Percentiles rank a stretch among this genome's conserved stretches.
Conservation (phyloP, 177 flowering plant species). For the Vitis hybrid region DNA sequence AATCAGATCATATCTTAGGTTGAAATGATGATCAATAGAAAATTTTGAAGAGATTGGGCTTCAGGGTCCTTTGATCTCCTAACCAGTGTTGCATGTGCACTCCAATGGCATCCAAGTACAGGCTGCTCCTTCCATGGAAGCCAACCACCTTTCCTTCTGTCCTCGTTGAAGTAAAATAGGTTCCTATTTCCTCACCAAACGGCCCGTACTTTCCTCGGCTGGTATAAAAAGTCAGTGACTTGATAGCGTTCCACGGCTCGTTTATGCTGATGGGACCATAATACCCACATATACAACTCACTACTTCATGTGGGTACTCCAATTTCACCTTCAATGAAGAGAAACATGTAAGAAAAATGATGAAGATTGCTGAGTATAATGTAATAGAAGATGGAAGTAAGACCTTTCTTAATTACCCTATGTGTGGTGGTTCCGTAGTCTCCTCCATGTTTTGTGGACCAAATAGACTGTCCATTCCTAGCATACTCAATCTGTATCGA, state of each 20-base stretch:
- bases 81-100: constrained; percentile 84
- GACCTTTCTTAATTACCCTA: constrained; percentile 32
- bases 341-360: neutral
- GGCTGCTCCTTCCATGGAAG: constrained; percentile 77
- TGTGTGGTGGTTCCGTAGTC: constrained; percentile 38
- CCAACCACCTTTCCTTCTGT: constrained; percentile 86
- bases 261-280: constrained; percentile 39
- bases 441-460: constrained; percentile 76
- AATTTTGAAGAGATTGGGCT: constrained; percentile 25
- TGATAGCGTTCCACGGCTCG: constrained; percentile 36
- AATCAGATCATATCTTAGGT: too few species aligned
- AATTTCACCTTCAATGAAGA: constrained; percentile 49
- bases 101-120: constrained; percentile 78
- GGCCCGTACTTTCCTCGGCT: constrained; percentile 76
- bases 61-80: constrained; percentile 26
- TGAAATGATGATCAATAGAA: constrained; percentile 6
- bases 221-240: constrained; percentile 63
- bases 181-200: constrained; percentile 71
- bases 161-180: constrained; percentile 59
- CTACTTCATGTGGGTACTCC: constrained; percentile 67
- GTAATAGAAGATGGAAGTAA: too few species aligned
- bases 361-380: neutral
- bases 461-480: constrained; percentile 65
- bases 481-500: constrained; percentile 82
- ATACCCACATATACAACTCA: constrained; percentile 71